Evolutionary conservation across 1,284 basidiomycete species (phyloP), one percentile per base, ranked within the genome.

Genomic region (Moesziomyces parantarcticus): DNA sequence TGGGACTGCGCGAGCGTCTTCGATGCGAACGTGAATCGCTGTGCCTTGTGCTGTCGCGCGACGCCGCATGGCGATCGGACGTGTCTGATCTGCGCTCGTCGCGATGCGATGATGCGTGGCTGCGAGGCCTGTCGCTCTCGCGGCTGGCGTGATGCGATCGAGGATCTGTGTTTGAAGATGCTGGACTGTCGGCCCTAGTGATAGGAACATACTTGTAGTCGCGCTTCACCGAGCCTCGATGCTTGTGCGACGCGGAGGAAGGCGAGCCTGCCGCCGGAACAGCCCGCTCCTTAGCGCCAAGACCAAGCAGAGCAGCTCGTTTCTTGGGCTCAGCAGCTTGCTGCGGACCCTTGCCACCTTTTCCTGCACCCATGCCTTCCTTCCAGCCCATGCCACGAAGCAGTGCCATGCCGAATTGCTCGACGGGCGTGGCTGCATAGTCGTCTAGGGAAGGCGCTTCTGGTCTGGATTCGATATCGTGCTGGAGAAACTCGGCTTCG

Each of bases 381-480:
- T 91, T 91, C 93, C 94, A 97, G 4, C 95, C 96, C 96, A 99
- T 98, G 0, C 96, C 96, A 44, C 95, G 89, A 7, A 97, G 87
- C 79, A 99, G 88, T 6, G 96, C 96, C 6, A 92, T 90, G 11
- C 97, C 96, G 76, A 99, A 99, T 57, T 93, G 92, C 9, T 92
- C 90, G 21, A 99, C 90, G 0, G 96, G 96, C 0, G 97, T 89
- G 3, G 93, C 91, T 29, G 89, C 89, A 82, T 99, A 99, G 84
- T 96, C 96, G 0, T 92, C 90, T 11, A 93, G 85, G 0, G 91
- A 89, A 0, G 93, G 82, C 20, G 78, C 78, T 20, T 83, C 81
- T 1, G 82, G 82, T 16, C 80, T 53, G 5, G 75, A 67, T 44
- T 75, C 72, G 29, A 79, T 75, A 46, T 83, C 82, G 44, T 66